Percentiles rank a stretch among this genome's conserved stretches.
Conservation (phyloP, 371 early-diverging fungal genomes). For the Fennellomyces sp. region DNA sequence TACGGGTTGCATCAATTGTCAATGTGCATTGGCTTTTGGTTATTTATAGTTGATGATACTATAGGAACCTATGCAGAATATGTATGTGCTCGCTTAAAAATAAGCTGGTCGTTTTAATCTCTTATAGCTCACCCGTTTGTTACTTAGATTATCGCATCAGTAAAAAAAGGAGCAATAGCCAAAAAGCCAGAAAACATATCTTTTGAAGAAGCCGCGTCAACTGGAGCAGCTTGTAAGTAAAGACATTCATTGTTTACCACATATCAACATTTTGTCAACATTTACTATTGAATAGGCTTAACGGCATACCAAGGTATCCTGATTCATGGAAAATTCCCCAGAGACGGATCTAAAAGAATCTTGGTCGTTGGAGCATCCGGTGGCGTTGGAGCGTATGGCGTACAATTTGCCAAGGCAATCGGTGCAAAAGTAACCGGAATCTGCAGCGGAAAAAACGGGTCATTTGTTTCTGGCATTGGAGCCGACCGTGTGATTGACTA, state of each 20-base stretch:
- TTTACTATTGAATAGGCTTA: too few species aligned
- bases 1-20: too few species aligned
- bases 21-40: too few species aligned
- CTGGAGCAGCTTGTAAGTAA: slow-evolving; percentile 39
- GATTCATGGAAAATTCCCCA: slow-evolving; percentile 15
- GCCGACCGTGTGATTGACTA: slow-evolving; percentile 67
- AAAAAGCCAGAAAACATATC: slow-evolving; percentile 45
- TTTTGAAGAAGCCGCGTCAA: slow-evolving; percentile 52
- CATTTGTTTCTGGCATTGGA: slow-evolving; percentile 54
- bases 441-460: slow-evolving; percentile 54
- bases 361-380: slow-evolving; percentile 61
- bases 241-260: too few species aligned
- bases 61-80: slow-evolving; percentile 59
- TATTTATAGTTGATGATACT: too few species aligned
- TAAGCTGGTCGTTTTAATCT: too few species aligned
- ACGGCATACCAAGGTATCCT: slow-evolving; percentile 48
- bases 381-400: slow-evolving; percentile 60
- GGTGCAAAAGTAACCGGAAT: slow-evolving; percentile 62
- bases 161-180: slow-evolving; percentile 39
- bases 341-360: slow-evolving; percentile 20
- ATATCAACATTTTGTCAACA: too few species aligned
- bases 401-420: slow-evolving; percentile 64
- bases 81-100: too few species aligned
- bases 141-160: too few species aligned
- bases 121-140: too few species aligned